Conservation (phyloP, 1,284 basidiomycete genomes). For the Leccinum angustisporum region DNA sequence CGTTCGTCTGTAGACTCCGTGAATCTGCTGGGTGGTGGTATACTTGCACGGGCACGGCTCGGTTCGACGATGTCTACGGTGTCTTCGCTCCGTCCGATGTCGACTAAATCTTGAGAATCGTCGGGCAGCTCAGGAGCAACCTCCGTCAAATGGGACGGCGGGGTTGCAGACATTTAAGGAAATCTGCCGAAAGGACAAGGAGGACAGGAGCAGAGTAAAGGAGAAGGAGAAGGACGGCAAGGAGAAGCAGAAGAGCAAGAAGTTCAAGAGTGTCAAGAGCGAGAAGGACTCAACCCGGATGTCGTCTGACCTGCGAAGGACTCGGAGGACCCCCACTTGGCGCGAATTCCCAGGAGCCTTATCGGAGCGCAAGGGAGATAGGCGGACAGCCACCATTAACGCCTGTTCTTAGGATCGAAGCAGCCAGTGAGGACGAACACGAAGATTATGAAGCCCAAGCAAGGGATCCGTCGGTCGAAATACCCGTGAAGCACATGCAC, state of each 20-base stretch:
- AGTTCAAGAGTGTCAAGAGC: conserved; percentile 31
- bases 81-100: conserved; percentile 60
- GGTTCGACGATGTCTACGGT: conserved; percentile 50
- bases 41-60: conserved; percentile 36
- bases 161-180: conserved; percentile 55
- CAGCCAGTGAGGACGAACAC: conserved; percentile 54
- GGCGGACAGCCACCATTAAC: background rate
- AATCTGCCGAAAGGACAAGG: conserved; percentile 47
- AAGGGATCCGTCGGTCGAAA: conserved; percentile 29
- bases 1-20: conserved; percentile 51
- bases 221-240: conserved; percentile 8
- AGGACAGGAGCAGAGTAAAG: conserved; percentile 19
- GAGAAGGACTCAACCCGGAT: conserved; percentile 24
- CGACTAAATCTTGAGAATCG: conserved; percentile 50
- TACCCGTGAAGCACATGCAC: conserved; percentile 53
- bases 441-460: conserved; percentile 23
- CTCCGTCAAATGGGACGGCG: conserved; percentile 65
- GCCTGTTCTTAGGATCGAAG: conserved; percentile 51
- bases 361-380: conserved; percentile 16
- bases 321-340: conserved; percentile 48
- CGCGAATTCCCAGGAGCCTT: conserved; percentile 41
- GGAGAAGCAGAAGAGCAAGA: conserved; percentile 28
- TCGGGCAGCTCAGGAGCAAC: conserved; percentile 48
- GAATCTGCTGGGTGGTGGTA: conserved; percentile 25
- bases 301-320: conserved; percentile 44